Percentiles rank a stretch among this genome's conserved stretches.
These are phyloP conservation scores for Mortierella sp. DNA, from an alignment of 371 early-diverging fungal species.

Conservation along the genomic window DNA sequence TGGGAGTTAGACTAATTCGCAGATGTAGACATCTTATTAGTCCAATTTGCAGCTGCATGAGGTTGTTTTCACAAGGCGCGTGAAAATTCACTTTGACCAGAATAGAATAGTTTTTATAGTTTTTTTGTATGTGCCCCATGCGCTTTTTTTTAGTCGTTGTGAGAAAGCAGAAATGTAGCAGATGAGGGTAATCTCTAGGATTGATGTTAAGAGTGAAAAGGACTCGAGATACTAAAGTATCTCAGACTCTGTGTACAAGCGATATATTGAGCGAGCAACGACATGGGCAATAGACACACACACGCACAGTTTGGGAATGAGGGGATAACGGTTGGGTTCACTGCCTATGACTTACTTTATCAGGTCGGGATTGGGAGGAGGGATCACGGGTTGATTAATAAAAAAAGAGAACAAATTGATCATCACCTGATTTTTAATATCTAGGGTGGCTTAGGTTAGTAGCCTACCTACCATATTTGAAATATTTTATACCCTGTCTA, in stretches of 20 bases:
- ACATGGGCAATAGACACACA: not conserved
- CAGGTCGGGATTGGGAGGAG: not conserved
- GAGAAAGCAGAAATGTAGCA: not conserved
- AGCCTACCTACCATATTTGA: not conserved
- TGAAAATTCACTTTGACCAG: not conserved
- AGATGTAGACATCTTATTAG: not conserved
- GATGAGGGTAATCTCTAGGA: not conserved
- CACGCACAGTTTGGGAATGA: not conserved
- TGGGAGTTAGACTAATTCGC: not conserved
- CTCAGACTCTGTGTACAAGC: not conserved
- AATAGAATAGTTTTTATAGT: not conserved
- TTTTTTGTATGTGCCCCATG: constrained; percentile 20
- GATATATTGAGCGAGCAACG: not conserved
- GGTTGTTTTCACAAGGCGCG: not conserved
- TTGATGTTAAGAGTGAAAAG: not conserved
- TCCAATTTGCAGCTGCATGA: not conserved
- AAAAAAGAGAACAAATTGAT: not conserved
- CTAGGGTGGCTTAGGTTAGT: not conserved
- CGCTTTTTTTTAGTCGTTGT: constrained; percentile 13
- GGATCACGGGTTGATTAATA: constrained; percentile 1
- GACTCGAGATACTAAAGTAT: not conserved
- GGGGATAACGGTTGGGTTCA: not conserved
- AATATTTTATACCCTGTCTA: not conserved
- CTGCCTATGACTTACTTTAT: constrained; percentile 2
- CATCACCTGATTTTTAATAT: constrained; percentile 6